phyloP scores from a whole-genome alignment of 2,329 filamentous ascomycete genomes.

The Pseudogymnoascus sp. region DNA sequence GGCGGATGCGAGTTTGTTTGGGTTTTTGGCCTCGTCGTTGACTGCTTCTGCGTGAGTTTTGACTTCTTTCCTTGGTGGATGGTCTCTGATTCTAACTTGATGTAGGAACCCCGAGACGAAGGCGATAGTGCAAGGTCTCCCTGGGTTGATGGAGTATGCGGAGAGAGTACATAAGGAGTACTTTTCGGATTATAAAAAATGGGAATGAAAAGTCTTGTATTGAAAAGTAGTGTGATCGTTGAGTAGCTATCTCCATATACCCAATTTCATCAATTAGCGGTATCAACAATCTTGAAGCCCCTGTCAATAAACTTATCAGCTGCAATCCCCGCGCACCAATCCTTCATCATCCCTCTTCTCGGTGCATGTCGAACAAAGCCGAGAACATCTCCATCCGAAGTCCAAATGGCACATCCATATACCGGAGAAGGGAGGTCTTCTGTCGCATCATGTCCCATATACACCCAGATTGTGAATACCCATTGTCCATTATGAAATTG shows the following conservation, averaged over 20 bases:
- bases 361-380: slow-evolving; percentile 2
- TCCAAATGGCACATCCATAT: slow-evolving; percentile 7
- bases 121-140: slow-evolving; percentile 38
- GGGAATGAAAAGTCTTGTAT: slow-evolving; percentile 17
- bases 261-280: not conserved
- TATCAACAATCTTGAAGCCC: not conserved
- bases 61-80: no score
- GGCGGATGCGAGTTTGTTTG: slow-evolving; percentile 49
- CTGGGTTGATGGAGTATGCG: slow-evolving; percentile 48
- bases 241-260: not conserved
- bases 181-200: slow-evolving; percentile 49
- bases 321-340: slow-evolving; percentile 1
- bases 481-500: not conserved
- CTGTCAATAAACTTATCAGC: not conserved
- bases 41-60: slow-evolving; percentile 45
- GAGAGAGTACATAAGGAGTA: slow-evolving; percentile 46
- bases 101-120: slow-evolving; percentile 40
- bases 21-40: slow-evolving; percentile 46
- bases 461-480: not conserved
- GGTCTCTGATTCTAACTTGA: not conserved
- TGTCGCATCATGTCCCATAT: not conserved
- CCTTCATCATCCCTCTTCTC: slow-evolving; percentile 1
- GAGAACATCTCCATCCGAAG: not conserved
- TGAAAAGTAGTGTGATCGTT: not conserved
- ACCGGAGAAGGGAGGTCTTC: not conserved